Evolutionary conservation across 2,329 filamentous ascomycete genomes (phyloP).

Genomic region (Aspergillus terreus): DNA sequence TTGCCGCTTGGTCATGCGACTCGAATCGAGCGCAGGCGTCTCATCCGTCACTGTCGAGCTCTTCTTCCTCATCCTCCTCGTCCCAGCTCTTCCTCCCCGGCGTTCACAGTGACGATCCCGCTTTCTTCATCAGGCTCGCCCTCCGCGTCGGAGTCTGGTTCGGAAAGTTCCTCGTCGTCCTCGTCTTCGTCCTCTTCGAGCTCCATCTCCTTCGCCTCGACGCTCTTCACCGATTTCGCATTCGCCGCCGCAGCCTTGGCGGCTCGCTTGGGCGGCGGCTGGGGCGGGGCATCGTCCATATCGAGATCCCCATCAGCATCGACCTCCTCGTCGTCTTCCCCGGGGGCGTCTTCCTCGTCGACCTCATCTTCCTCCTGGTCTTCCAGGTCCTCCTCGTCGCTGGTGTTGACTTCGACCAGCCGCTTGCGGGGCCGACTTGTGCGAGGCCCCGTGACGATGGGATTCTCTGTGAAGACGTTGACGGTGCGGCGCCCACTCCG

Average conservation of each 20-base stretch:
- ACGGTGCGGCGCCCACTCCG: slow-evolving; percentile 28
- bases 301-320: slow-evolving; percentile 36
- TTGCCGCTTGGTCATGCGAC: slow-evolving; percentile 66
- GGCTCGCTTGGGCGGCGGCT: slow-evolving; percentile 34
- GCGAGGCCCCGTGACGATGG: slow-evolving; percentile 44
- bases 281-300: slow-evolving; percentile 46
- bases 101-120: slow-evolving; percentile 35
- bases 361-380: slow-evolving; percentile 41
- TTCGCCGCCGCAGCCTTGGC: slow-evolving; percentile 33
- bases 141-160: slow-evolving; percentile 44
- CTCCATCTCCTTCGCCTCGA: slow-evolving; percentile 48
- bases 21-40: slow-evolving; percentile 53
- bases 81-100: slow-evolving; percentile 36
- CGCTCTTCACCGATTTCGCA: slow-evolving; percentile 39
- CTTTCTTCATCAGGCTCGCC: slow-evolving; percentile 49
- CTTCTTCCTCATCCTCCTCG: slow-evolving; percentile 40
- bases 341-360: slow-evolving; percentile 37
- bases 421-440: slow-evolving; percentile 44
- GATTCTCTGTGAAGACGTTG: slow-evolving; percentile 46
- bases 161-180: slow-evolving; percentile 41
- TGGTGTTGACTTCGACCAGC: slow-evolving; percentile 43
- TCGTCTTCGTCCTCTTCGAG: slow-evolving; percentile 32
- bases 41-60: slow-evolving; percentile 41
- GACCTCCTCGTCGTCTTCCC: slow-evolving; percentile 31
- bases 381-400: slow-evolving; percentile 48